Evolutionary conservation across 2,329 filamentous ascomycete genomes (phyloP).

Genomic region (Paradendryphiella salina): DNA sequence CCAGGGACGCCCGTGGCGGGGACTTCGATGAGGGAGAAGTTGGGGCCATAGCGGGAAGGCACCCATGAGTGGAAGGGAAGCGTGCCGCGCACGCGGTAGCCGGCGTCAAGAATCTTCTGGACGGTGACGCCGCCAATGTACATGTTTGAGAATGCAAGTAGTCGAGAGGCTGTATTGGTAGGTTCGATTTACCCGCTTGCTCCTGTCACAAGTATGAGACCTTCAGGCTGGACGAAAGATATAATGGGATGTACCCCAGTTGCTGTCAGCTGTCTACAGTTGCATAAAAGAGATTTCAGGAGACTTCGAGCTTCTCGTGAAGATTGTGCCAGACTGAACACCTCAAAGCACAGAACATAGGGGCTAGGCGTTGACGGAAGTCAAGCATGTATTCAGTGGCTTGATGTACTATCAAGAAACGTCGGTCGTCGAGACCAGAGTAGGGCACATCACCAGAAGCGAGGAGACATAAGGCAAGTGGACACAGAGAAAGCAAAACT

Average conservation of each 20-base stretch:
- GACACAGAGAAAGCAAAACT: neutral
- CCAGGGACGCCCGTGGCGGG: slow-evolving; percentile 44
- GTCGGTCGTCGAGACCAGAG: no score
- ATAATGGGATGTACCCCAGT: neutral
- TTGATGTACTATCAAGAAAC: no score
- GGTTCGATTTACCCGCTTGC: neutral
- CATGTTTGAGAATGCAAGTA: neutral
- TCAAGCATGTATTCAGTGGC: no score
- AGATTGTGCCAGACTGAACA: neutral
- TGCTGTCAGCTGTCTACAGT: neutral
- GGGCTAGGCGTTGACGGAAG: no score
- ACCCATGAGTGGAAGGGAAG: neutral
- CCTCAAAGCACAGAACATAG: no score
- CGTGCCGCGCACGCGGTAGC: neutral
- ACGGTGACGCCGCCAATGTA: neutral
- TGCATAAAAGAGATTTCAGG: neutral
- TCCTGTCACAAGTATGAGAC: neutral
- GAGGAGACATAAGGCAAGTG: neutral
- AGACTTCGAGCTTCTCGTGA: neutral
- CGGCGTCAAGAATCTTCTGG: neutral
- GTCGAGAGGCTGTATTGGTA: neutral
- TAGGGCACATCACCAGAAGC: neutral
- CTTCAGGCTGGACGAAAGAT: neutral
- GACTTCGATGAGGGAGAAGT: slow-evolving; percentile 40
- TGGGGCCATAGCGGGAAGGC: neutral